A percentile compares a stretch with the other conserved stretches of the same genome.
Conservation (phyloP, 2,329 filamentous ascomycete genomes). For the Botrytis porri region DNA sequence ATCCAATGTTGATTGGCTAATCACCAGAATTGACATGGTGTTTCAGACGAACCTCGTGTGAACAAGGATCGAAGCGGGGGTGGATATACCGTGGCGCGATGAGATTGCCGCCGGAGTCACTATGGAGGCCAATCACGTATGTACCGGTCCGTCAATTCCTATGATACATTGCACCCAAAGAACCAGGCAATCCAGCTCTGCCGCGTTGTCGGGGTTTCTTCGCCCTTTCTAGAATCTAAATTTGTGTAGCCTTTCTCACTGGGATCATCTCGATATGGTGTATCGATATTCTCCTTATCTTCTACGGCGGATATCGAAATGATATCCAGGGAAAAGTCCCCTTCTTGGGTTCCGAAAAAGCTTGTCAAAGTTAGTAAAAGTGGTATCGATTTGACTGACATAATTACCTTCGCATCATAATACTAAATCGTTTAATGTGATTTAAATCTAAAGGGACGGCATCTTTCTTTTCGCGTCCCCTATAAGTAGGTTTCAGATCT, state of each 20-base stretch:
- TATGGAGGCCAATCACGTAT: constrained; percentile 4
- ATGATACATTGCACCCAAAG: constrained; percentile 18
- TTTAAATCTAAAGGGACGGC: constrained; percentile 56
- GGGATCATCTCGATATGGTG: constrained; percentile 29
- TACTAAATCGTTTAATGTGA: constrained; percentile 62
- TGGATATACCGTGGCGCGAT: background rate
- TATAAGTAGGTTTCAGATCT: constrained; percentile 68
- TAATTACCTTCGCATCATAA: constrained; percentile 78
- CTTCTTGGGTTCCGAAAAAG: constrained; percentile 73
- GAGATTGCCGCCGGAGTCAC: constrained; percentile 1
- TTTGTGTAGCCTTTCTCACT: constrained; percentile 7
- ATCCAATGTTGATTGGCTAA: background rate
- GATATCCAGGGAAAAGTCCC: constrained; percentile 60
- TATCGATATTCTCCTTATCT: constrained; percentile 12
- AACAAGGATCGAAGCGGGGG: constrained; percentile 6
- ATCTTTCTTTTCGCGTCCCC: constrained; percentile 63
- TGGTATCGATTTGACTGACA: background rate
- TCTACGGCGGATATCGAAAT: constrained; percentile 51
- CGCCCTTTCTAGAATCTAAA: background rate
- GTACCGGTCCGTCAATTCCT: constrained; percentile 11
- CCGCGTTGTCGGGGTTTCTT: background rate
- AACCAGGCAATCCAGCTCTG: constrained; percentile 22
- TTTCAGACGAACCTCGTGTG: background rate
- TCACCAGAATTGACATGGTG: background rate
- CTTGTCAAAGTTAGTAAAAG: constrained; percentile 44